Evolutionary conservation across 1,284 basidiomycete genomes (phyloP).

Genomic region (Cutaneotrichosporon sp.): DNA sequence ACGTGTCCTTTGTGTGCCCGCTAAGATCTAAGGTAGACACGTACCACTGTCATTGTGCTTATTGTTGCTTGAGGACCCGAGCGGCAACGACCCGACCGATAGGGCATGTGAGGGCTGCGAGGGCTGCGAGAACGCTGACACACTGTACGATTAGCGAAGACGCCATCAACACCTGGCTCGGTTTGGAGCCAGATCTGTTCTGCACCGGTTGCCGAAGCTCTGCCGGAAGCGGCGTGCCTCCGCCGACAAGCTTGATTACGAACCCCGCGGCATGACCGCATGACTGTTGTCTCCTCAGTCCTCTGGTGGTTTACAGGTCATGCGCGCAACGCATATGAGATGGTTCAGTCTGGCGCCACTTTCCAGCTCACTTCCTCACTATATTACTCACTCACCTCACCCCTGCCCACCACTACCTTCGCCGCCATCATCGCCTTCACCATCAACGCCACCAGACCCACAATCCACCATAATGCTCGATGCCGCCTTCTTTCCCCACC

Average conservation of each 20-base stretch:
- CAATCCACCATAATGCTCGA: not conserved
- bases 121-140: too few relatives aligned
- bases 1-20: too few relatives aligned
- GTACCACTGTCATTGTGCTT: not conserved
- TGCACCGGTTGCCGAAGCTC: not conserved
- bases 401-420: not conserved
- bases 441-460: too few relatives aligned
- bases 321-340: not conserved
- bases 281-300: not conserved
- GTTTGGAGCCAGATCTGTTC: not conserved
- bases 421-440: not conserved
- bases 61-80: not conserved
- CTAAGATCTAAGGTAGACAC: too few relatives aligned
- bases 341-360: not conserved
- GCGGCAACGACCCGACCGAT: not conserved
- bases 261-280: not conserved
- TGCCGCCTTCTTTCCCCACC: constrained; percentile 4
- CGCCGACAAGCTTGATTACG: not conserved
- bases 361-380: not conserved
- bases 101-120: not conserved
- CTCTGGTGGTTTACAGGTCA: not conserved
- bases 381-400: not conserved
- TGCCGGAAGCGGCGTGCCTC: not conserved
- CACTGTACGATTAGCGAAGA: too few relatives aligned
- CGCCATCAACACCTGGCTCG: not conserved